A percentile compares a stretch with the other conserved stretches of the same genome.
Evolutionary conservation across 2,329 filamentous ascomycete genomes (phyloP).

Genomic region (Fusarium transvaalense): DNA sequence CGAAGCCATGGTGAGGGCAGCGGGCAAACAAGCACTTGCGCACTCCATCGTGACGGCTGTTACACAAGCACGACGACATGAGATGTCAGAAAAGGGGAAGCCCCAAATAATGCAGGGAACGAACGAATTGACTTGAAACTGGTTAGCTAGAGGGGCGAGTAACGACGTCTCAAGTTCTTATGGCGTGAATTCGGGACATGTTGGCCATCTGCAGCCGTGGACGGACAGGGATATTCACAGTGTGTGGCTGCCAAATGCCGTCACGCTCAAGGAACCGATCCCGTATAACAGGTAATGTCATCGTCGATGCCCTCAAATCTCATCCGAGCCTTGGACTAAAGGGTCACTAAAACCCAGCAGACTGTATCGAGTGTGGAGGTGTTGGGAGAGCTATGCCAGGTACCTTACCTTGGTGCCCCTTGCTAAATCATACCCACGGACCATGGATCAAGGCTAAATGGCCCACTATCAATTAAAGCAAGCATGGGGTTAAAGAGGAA

Average conservation of each 20-base stretch:
- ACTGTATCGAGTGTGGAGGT: conserved; percentile 42
- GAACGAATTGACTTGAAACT: conserved; percentile 27
- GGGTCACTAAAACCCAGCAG: conserved; percentile 39
- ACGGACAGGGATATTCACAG: conserved; percentile 35
- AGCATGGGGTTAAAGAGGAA: conserved; percentile 38
- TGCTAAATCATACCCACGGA: conserved; percentile 35
- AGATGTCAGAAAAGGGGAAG: conserved; percentile 13
- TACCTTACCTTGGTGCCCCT: conserved; percentile 44
- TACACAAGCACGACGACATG: conserved; percentile 29
- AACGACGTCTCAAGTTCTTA: conserved; percentile 22
- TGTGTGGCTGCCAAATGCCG: conserved; percentile 44
- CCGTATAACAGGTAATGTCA: conserved; percentile 15
- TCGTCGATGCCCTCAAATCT: conserved; percentile 29
- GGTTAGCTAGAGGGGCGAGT: conserved; percentile 19
- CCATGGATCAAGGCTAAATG: conserved; percentile 24
- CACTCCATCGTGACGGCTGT: conserved; percentile 46
- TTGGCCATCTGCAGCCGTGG: conserved; percentile 40
- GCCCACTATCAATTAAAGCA: conserved; percentile 40
- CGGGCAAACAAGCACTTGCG: conserved; percentile 48
- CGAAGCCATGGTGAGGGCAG: conserved; percentile 62
- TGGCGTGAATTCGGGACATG: conserved; percentile 48
- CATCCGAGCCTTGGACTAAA: conserved; percentile 36
- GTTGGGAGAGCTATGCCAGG: conserved; percentile 38
- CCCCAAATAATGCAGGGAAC: conserved; percentile 8
- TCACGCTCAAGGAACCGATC: conserved; percentile 38